These are phyloP conservation scores for Dothideomycetidae sp. DNA, from an alignment of 2,329 filamentous ascomycete genomes.

Conservation along the genomic window DNA sequence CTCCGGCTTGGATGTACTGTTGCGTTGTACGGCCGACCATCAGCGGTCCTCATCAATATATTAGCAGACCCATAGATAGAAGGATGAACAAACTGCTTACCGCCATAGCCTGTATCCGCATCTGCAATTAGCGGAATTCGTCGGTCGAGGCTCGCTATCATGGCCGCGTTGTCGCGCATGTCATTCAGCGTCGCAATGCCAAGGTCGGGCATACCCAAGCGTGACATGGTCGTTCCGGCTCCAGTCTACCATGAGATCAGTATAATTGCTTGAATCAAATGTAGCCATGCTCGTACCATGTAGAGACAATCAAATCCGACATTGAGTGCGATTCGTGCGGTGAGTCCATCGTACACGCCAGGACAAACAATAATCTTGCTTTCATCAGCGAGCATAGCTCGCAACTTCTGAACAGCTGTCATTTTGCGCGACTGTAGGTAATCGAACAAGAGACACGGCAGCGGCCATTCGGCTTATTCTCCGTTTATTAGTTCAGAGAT, in stretches of 20 bases:
- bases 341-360: conserved; percentile 55
- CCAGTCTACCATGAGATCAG: conserved; percentile 44
- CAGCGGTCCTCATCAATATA: no score
- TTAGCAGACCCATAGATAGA: no score
- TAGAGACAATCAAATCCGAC: conserved; percentile 52
- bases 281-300: no score
- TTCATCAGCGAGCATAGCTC: no score
- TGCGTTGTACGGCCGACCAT: conserved; percentile 41
- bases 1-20: conserved; percentile 40
- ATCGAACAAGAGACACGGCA: no score
- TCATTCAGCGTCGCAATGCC: conserved; percentile 48
- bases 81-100: no score
- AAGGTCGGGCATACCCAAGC: conserved; percentile 48
- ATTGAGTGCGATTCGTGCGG: conserved; percentile 46
- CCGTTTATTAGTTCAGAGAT: no score
- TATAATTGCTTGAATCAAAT: no score
- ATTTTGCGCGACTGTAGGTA: no score
- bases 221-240: conserved; percentile 46
- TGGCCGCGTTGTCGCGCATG: conserved; percentile 49
- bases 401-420: no score
- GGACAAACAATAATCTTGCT: conserved; percentile 52
- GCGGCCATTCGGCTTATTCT: no score
- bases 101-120: conserved; percentile 45
- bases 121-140: conserved; percentile 46
- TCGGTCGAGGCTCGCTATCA: conserved; percentile 47